phyloP scores from a whole-genome alignment of 176 grass and related monocot genomes.

The Cocos nucifera region DNA sequence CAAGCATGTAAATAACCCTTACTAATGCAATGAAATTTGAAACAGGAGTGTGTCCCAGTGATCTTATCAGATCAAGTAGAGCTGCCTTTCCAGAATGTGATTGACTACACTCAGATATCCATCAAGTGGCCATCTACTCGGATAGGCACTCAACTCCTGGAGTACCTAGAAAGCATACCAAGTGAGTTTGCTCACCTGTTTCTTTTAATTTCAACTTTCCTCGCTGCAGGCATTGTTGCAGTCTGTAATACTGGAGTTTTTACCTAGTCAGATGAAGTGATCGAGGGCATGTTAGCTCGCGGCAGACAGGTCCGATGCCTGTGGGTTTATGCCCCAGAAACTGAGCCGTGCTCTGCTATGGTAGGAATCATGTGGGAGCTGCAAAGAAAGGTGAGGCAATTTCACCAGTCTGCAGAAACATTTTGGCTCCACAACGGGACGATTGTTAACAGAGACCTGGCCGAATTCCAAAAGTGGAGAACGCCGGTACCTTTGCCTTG shows the following conservation, averaged over 20 bases:
- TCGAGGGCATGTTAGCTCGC: slow-evolving; percentile 54
- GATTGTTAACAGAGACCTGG: slow-evolving; percentile 65
- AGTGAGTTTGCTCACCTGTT: slow-evolving; percentile 16
- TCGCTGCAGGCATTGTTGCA: too few relatives aligned
- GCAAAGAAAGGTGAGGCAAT: slow-evolving; percentile 58
- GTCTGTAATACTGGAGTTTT: too few relatives aligned
- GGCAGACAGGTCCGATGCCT: slow-evolving; percentile 63
- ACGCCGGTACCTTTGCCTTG: slow-evolving; percentile 60
- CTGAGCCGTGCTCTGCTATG: slow-evolving; percentile 71
- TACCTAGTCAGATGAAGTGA: slow-evolving; percentile 50
- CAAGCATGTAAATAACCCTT: too few relatives aligned
- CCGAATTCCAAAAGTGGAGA: slow-evolving; percentile 63
- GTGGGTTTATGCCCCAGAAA: slow-evolving; percentile 67
- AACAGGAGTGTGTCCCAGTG: slow-evolving; percentile 87
- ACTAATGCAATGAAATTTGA: slow-evolving; percentile 22
- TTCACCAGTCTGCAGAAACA: slow-evolving; percentile 69
- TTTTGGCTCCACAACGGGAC: slow-evolving; percentile 88
- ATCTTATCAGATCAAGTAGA: slow-evolving; percentile 90
- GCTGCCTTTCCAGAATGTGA: slow-evolving; percentile 84
- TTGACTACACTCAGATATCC: slow-evolving; percentile 70
- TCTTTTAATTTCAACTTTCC: too few relatives aligned
- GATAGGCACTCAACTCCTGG: slow-evolving; percentile 57
- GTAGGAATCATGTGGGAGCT: slow-evolving; percentile 77
- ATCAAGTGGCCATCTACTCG: slow-evolving; percentile 80
- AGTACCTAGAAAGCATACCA: slow-evolving; percentile 79